A percentile compares a stretch with the other conserved stretches of the same genome.
These are phyloP conservation scores for Xylariaceae sp. DNA, from an alignment of 2,329 filamentous ascomycete genomes.

Conservation along the genomic window DNA sequence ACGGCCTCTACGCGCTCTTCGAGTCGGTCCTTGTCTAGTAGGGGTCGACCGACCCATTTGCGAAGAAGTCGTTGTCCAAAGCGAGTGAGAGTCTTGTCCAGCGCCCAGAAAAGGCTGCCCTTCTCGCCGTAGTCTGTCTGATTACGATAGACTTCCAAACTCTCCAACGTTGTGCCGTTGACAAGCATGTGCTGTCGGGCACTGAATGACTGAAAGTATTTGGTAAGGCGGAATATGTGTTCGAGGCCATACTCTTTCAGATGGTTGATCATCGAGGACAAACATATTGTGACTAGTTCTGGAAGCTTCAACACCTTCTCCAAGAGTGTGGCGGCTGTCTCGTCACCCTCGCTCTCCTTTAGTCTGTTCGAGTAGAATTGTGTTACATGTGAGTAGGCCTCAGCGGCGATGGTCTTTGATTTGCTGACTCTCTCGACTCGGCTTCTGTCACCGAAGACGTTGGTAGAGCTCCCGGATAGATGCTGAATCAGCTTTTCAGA, in stretches of 20 bases:
- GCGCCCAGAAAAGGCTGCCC: constrained; percentile 91
- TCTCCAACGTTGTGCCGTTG: constrained; percentile 90
- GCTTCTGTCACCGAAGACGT: constrained; percentile 87
- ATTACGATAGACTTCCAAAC: constrained; percentile 93
- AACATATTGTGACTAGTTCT: constrained; percentile 81
- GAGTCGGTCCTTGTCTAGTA: constrained; percentile 71
- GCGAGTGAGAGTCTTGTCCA: constrained; percentile 86
- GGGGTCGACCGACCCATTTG: constrained; percentile 90
- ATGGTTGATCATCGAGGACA: constrained; percentile 95
- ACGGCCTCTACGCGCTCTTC: constrained; percentile 80
- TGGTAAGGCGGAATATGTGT: constrained; percentile 92
- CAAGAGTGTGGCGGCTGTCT: constrained; percentile 61
- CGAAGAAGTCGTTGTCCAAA: constrained; percentile 84
- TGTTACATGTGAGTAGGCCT: constrained; percentile 84
- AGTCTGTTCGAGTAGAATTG: constrained; percentile 89
- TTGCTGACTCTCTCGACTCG: constrained; percentile 77
- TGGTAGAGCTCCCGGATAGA: constrained; percentile 82
- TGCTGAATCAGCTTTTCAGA: constrained; percentile 91
- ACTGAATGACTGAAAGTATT: constrained; percentile 95
- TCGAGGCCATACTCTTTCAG: constrained; percentile 88
- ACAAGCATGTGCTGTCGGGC: constrained; percentile 92
- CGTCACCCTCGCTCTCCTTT: constrained; percentile 55
- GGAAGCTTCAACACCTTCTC: constrained; percentile 84
- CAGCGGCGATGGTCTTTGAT: constrained; percentile 74
- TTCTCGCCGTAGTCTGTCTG: constrained; percentile 80